Percentiles rank a stretch among this genome's conserved stretches.
Conservation (phyloP, 148 eudicot genomes). For the Agrostemma githago region DNA sequence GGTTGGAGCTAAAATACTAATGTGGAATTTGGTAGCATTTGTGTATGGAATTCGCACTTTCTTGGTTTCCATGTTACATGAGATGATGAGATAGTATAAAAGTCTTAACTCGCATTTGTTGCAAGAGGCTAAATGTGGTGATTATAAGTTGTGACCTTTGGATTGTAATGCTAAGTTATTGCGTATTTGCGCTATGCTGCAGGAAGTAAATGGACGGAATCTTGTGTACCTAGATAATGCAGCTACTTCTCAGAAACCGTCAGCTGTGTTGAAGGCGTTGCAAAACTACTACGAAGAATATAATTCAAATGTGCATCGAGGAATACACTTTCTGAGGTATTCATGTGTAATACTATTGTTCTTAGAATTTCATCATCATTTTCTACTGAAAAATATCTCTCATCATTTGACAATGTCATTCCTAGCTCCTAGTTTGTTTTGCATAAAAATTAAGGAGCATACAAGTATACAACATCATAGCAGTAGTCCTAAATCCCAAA, state of each 20-base stretch:
- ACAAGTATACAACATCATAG: too few relatives aligned
- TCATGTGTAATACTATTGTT: background rate
- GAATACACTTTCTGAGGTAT: conserved; percentile 88
- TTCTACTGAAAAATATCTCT: background rate
- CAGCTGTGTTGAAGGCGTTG: conserved; percentile 63
- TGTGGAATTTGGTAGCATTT: too few relatives aligned
- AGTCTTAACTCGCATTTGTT: too few relatives aligned
- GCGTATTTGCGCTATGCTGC: conserved; percentile 14
- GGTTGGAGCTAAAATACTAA: too few relatives aligned
- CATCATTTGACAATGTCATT: background rate
- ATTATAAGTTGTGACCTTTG: background rate
- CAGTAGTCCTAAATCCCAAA: too few relatives aligned
- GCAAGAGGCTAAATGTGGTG: too few relatives aligned
- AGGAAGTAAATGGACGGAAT: conserved; percentile 80
- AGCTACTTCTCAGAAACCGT: conserved; percentile 96
- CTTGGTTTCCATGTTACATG: too few relatives aligned
- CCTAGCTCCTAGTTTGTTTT: too few relatives aligned
- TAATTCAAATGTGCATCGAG: conserved; percentile 96
- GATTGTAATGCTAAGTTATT: conserved; percentile 6
- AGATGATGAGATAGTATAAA: too few relatives aligned
- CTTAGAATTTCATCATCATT: background rate
- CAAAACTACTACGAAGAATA: conserved; percentile 68
- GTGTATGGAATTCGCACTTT: too few relatives aligned
- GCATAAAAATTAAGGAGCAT: too few relatives aligned
- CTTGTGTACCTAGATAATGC: conserved; percentile 95